Evolutionary conservation across 2,329 filamentous ascomycete genomes (phyloP), one percentile per base, ranked within the genome.

Genomic region (Bipolaris gigantea): DNA sequence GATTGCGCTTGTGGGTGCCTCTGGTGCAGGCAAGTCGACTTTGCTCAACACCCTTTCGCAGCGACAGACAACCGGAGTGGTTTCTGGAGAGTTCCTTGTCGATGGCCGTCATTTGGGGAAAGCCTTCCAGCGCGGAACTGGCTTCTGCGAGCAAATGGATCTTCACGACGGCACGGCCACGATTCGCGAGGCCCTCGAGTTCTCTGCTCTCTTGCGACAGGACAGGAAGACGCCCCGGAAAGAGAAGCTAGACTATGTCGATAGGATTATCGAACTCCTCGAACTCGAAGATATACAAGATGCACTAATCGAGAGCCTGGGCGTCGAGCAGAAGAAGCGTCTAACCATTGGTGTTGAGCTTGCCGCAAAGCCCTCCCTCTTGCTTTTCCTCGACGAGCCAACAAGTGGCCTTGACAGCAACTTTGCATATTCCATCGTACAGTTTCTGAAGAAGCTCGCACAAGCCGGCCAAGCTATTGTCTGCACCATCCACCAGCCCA

Each of bases 11-110:
- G 90, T 94, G 80, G 91, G 91, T 49, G 89, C 88, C 1, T 90
- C 87, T 0, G 88, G 87, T 1, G 90, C 91, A 8, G 91, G 90
- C 11, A 95, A 95, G 75, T 92, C 89, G 0, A 94, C 90, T 0
- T 77, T 95, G 0, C 79, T 95, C 16, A 92, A 94, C 72, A 90
- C 88, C 0, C 75, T 89, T 2, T 86, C 89, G 0, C 89, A 92
- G 66, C 83, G 90, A 2, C 87, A 91, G 69, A 85, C 78, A 15
- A 80, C 79, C 50, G 86, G 88, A 52, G 80, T 87, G 10, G 79
- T 89, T 2, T 74, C 76, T n/a, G 88, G 88, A 11, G 82, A 88
- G 43, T 87, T 90, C 81, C 78, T 88, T n/a, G 85, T 90, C 8
- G 87, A 90, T 63, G 88, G 87, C 1, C 81, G 80, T 39, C 74